Base-by-base conservation (phyloP, 1,284 basidiomycete species). In the Sporisorium exsertum region DNA sequence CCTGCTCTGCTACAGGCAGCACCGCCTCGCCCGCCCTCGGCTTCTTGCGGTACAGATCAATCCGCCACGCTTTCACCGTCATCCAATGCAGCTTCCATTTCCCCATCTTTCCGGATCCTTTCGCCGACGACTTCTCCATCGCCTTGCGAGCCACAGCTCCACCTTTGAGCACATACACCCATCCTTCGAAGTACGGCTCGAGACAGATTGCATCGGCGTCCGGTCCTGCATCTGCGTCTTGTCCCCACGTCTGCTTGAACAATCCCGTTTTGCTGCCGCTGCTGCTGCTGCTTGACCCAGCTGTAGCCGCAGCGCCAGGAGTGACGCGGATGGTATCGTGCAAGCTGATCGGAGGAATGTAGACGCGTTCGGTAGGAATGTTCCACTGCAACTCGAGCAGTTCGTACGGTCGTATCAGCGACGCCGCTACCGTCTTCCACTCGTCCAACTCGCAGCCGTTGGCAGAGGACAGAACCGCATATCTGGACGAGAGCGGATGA, bases 71-170 rank as follows among this genome's bases (percentile, higher is more conserved):
- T 35, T 74, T 71, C 18, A 81, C 49, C 45, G 64, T 69, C 16
- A 82, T 33, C 50, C 55, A 82, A 15, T 78, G 79, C 57, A 81
- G 51, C 61, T 81, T 82, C 80, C 80, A 82, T 46, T 72, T 72
- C n/a, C 64, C 75, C 22, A 63, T 15, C 8, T 72, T 72, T 18
- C 29, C 22, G 22, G 54, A 29, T 16, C 35, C 26, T 27, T 56
- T 64, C n/a, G 5, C 29, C 24, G 58, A 24, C 24, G 58, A 24
- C 33, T 33, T 58, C 1, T 50, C 61, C 22, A 45, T 12, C n/a
- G n/a, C n/a, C 50, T 67, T 69, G 37, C 56, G 47, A n/a, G 64
- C 33, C 26, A 45, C 53, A 20, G 56, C 63, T 15, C 57, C 40
- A 22, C 63, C 62, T 58, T 80, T 80, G 58, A 74, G 64, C 20